Evolutionary conservation across 2,329 filamentous ascomycete species (phyloP), one percentile per base, ranked within the genome.

Genomic region (Beauveria sp.): DNA sequence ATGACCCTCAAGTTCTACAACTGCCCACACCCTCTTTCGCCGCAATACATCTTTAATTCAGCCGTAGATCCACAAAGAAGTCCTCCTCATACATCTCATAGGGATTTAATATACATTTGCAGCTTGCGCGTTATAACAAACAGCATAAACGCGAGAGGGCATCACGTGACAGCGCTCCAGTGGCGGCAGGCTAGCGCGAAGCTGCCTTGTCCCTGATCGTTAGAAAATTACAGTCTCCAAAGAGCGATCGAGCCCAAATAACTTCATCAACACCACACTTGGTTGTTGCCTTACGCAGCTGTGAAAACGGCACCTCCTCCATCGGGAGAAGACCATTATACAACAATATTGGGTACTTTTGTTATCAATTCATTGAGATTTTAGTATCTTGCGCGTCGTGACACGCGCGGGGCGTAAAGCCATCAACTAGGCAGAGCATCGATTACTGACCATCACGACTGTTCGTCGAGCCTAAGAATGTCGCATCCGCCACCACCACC

Each of bases 401-500:
- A 67, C 64, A 72, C 70, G 72, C 74, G 24, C 66, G 43, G 67
- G 70, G 73, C 72, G 73, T 72, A 68, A 65, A 68, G 70, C 68
- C 68, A 65, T 67, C 62, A 64, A 69, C 65, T 65, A 66, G 65
- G 65, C 63, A 56, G 58, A 34, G 50, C 50, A 16, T 49, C 51
- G 30, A 49, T 22, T 38, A 38, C 51, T 20, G 30, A 55, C 51
- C 51, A 49, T 42, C 51, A 30, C 58, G 58, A 61, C 51, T 61
- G 42, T 70, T 72, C 65, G 64, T 63, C 62, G 67, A 67, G 63
- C 65, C 68, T 34, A 10, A 73, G 67, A 62, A 84, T 84, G 81
- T 81, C 81, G 66, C 77, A 78, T 67, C 77, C 73, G 60, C 81
- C 80, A 52, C 82, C 82, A 63, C 82, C 82, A 18, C 82, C 82